Evolutionary conservation across 805 yeast genomes (phyloP), one percentile per base, ranked within the genome.

Genomic region (Ogataea thermomethanolica): DNA sequence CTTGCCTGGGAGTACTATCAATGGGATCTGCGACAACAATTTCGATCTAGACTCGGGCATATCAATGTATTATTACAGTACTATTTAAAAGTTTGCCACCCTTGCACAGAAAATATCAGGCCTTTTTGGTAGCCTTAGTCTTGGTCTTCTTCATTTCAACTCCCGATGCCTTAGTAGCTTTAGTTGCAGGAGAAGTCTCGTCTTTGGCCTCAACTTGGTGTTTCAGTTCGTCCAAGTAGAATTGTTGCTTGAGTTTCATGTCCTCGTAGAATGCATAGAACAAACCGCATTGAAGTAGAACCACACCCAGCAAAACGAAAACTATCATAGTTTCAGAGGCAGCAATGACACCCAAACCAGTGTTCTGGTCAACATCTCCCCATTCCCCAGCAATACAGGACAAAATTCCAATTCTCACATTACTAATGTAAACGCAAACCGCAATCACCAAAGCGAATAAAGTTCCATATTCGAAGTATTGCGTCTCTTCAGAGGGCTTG

Each of bases 331-430:
- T 74, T 64, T 83, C 82, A 22, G 93, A 81, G 5, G 98, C 97
- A 29, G 93, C 96, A 56, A 93, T 77, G 28, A 93, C 96, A 49
- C 86, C 87, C 55, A 91, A 65, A 23, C 98, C 98, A 15, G 95
- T 86, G 45, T 72, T 71, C 59, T 76, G 79, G 55, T 85, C 86
- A 36, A 93, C 95, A 37, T 91, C 98, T 50, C 96, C 98, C 98
- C 98, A 91, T 45, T 78, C 70, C 31, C 89, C 90, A 43, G 74
- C 63, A 21, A 78, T 53, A 39, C 87, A 77, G 41, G 90, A 77
- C 51, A 74, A 74, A 28, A 81, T 69, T 39, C 98, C 98, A 38
- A 84, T 78, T 57, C 87, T 76, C 51, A 91, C 70, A 67, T 93
- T 93, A 47, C 96, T 84, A 55, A 91, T 68, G 64, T 89, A 93